phyloP scores from a whole-genome alignment of 1,139 yeast genomes.

The Geotrichum cucujoidarum region DNA sequence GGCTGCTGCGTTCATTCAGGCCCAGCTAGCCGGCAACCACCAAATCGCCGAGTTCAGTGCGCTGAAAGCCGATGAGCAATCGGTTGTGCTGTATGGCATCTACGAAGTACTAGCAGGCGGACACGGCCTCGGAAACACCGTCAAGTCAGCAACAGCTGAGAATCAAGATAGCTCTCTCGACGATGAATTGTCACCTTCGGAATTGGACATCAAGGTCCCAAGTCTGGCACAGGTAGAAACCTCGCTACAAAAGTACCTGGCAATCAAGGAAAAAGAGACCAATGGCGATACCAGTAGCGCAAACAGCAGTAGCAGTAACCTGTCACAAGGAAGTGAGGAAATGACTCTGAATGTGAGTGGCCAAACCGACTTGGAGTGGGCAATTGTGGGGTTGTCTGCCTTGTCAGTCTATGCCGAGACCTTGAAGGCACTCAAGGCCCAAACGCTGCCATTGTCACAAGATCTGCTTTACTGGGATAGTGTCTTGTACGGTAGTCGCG shows the following conservation, averaged over 20 bases:
- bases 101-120: slow-evolving; percentile 7
- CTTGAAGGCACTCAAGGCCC: slow-evolving; percentile 29
- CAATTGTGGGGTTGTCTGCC: slow-evolving; percentile 22
- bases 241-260: slow-evolving; percentile 4
- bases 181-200: not conserved
- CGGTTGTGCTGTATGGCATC: slow-evolving; percentile 2
- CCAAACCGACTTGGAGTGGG: slow-evolving; percentile 15
- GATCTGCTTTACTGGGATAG: slow-evolving; percentile 37
- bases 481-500: slow-evolving; percentile 21
- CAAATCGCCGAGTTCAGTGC: slow-evolving; percentile 1
- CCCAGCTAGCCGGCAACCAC: not conserved
- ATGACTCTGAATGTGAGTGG: not conserved
- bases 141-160: not conserved
- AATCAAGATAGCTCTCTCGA: not conserved
- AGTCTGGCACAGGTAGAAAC: not conserved
- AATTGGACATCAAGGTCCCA: not conserved
- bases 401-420: slow-evolving; percentile 25
- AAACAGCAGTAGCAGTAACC: not conserved
- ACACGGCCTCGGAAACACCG: not conserved
- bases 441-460: slow-evolving; percentile 34
- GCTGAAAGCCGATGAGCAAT: not conserved
- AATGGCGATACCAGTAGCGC: not conserved
- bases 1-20: slow-evolving; percentile 3
- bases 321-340: not conserved
- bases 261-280: not conserved